Conservation (phyloP, 139 green algal species). For the Coelastrella sp. region DNA sequence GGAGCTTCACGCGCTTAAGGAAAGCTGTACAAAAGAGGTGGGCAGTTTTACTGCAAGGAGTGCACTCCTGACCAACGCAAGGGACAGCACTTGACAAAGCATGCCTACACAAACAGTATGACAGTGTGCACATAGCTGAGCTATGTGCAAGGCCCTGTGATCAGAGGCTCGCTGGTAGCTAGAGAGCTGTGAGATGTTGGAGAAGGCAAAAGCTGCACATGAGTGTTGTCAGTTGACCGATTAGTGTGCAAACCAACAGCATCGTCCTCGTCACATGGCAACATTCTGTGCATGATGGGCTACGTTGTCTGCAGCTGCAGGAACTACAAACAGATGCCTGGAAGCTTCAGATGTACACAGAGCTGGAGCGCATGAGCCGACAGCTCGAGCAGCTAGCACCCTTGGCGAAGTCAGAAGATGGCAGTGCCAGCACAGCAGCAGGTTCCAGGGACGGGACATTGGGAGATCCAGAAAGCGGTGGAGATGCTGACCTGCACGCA, state of each 20-base stretch:
- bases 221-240: too few relatives aligned
- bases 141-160: too few relatives aligned
- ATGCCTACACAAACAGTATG: neutral
- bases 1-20: constrained; percentile 17
- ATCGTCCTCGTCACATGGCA: neutral
- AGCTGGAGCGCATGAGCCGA: constrained; percentile 28
- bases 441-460: neutral
- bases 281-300: neutral
- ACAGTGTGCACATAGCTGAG: too few relatives aligned
- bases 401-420: neutral
- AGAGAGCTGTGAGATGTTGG: too few relatives aligned
- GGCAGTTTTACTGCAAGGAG: neutral
- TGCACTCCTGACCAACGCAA: too few relatives aligned
- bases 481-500: neutral
- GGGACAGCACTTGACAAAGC: neutral
- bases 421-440: neutral
- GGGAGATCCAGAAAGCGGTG: neutral
- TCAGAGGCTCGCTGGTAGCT: too few relatives aligned
- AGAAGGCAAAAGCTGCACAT: too few relatives aligned
- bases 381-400: constrained; percentile 20
- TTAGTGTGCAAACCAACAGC: neutral
- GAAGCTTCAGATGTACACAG: constrained; percentile 45
- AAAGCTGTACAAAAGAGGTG: constrained; percentile 14
- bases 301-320: constrained; percentile 60
- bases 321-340: constrained; percentile 40